Base-by-base conservation (phyloP, 1,284 basidiomycete genomes). In the Trametes polyzona region DNA sequence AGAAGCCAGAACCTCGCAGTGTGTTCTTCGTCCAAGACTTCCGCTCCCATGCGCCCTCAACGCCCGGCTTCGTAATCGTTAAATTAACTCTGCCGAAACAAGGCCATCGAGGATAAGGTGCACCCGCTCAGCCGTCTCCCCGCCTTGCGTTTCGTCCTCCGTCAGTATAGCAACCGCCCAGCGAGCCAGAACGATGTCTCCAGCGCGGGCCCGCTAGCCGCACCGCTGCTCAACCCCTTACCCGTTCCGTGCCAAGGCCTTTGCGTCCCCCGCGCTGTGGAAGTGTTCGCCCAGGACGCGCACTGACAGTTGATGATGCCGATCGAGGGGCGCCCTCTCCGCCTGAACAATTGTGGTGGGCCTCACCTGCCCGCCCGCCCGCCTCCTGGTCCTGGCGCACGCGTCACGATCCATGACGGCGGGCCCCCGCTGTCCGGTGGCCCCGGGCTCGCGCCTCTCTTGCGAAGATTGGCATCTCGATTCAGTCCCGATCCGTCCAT, bases 151-250 rank as follows among this genome's bases (percentile, higher is more conserved):
- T 16, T 17, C 26, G n/a, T 8, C 32, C 4, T 16, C 8, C 51
- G 33, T 42, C 26, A 23, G 41, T 42, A 42, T 52, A 52, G 42
- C 42, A 52, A 52, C 51, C 19, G 32, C 19, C 7, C 19, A 4
- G 12, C 39, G 10, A 14, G 14, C 21, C 19, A 3, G 19, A 5
- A 16, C 2, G 30, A 19, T 44, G 27, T 29, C 24, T 17, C n/a
- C n/a, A n/a, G n/a, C n/a, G n/a, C n/a, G n/a, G n/a, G n/a, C n/a
- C n/a, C n/a, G n/a, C n/a, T n/a, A n/a, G n/a, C n/a, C n/a, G n/a
- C n/a, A n/a, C n/a, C n/a, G n/a, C 29, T 47, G 11, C 46, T 47
- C 33, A 47, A 37, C 47, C 24, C 36, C 47, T 49, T 40, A 30
- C 16, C 47, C 47, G 26, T 23, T 17, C 37, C 47, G 36, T 21